Percentiles rank a stretch among this genome's conserved stretches.
These are phyloP conservation scores for Yamadazyma tumulicola DNA, from an alignment of 805 yeast species.

Conservation along the genomic window DNA sequence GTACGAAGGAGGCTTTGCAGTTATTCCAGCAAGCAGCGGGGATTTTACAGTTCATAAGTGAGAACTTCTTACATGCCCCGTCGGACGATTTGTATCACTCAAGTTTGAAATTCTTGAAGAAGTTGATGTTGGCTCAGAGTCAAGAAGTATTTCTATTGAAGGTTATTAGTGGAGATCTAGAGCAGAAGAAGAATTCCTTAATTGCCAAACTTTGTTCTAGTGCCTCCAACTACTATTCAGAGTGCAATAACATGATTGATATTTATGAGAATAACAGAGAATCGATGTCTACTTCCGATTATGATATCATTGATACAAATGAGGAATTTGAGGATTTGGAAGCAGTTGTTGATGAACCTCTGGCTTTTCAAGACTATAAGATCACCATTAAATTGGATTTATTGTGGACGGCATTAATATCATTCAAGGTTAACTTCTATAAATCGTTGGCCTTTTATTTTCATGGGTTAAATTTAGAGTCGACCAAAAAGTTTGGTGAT, in stretches of 20 bases:
- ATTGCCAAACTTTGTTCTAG: slow-evolving; percentile 73
- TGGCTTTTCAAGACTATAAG: slow-evolving; percentile 13
- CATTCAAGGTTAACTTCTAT: slow-evolving; percentile 54
- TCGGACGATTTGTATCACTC: slow-evolving; percentile 70
- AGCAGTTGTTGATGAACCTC: slow-evolving; percentile 17
- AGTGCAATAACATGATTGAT: slow-evolving; percentile 30
- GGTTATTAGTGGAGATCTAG: slow-evolving; percentile 49
- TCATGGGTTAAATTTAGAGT: slow-evolving; percentile 53
- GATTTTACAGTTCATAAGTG: slow-evolving; percentile 64
- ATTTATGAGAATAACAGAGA: slow-evolving; percentile 5
- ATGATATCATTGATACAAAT: slow-evolving; percentile 20
- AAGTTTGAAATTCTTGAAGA: slow-evolving; percentile 59
- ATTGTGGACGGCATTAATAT: slow-evolving; percentile 51
- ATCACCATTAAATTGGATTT: slow-evolving; percentile 29
- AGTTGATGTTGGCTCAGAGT: slow-evolving; percentile 78
- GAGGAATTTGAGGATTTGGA: slow-evolving; percentile 27
- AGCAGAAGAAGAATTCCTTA: slow-evolving; percentile 58
- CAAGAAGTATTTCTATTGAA: slow-evolving; percentile 78
- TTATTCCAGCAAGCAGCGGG: slow-evolving; percentile 77
- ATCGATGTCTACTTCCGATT: slow-evolving; percentile 13
- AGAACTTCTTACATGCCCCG: slow-evolving; percentile 87
- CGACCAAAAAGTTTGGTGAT: slow-evolving; percentile 62
- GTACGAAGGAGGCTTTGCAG: slow-evolving; percentile 57
- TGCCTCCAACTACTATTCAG: slow-evolving; percentile 52
- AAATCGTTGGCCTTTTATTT: slow-evolving; percentile 58